Percentiles rank a stretch among this genome's conserved stretches.
These are phyloP conservation scores for Umbelopsis sp. DNA, from an alignment of 192 early-diverging fungal genomes.

Conservation along the genomic window DNA sequence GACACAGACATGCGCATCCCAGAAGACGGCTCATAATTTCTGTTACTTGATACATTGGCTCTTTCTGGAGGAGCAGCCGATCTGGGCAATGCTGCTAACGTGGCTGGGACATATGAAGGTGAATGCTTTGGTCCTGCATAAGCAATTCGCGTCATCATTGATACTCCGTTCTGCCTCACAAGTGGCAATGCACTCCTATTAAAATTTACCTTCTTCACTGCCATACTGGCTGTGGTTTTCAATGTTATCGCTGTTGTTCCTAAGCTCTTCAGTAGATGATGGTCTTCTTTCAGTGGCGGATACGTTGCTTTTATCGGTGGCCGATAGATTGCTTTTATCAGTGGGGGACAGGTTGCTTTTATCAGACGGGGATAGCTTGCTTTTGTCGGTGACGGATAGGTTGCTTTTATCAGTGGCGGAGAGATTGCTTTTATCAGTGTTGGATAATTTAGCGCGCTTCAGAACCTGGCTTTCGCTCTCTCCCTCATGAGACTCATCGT, in stretches of 20 bases:
- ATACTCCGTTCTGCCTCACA: background rate
- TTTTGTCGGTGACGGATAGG: background rate
- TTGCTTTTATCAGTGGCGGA: background rate
- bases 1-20: constrained; percentile 22
- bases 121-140: background rate
- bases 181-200: background rate
- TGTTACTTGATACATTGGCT: background rate
- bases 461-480: constrained; percentile 8
- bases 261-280: background rate
- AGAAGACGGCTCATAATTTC: constrained; percentile 7
- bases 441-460: constrained; percentile 21
- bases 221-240: background rate
- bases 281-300: background rate
- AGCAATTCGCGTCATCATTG: constrained; percentile 11
- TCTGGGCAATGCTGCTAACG: constrained; percentile 8
- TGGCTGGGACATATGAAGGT: constrained; percentile 1
- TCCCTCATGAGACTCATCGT: constrained; percentile 1
- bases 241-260: background rate
- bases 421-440: too few relatives aligned
- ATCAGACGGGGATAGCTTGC: too few relatives aligned
- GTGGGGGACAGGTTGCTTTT: too few relatives aligned
- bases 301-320: background rate
- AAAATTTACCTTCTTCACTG: constrained; percentile 11
- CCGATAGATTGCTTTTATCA: too few relatives aligned
- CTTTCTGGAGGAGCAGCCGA: background rate